Evolutionary conservation across 345 rosid species (phyloP).

Genomic region (Ricinus communis): DNA sequence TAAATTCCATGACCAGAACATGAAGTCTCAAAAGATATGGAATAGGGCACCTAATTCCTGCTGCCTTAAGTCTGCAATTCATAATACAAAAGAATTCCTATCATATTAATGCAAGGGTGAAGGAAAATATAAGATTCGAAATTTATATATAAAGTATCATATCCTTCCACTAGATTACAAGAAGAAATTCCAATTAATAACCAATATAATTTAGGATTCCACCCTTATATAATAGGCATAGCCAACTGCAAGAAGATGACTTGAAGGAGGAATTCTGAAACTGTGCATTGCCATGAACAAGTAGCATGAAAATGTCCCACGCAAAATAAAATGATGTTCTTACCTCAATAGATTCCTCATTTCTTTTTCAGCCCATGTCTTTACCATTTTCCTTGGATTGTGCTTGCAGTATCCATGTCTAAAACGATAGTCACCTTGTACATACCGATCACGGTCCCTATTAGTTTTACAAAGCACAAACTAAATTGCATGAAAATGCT

Average conservation of each 20-base stretch:
- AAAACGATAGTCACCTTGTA: slow-evolving; percentile 95
- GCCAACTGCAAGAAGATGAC: neutral
- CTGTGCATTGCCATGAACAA: neutral
- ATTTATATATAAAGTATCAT: neutral
- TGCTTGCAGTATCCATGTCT: slow-evolving; percentile 92
- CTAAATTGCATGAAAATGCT: slow-evolving; percentile 3
- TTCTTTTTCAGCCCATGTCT: slow-evolving; percentile 99
- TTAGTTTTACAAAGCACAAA: neutral
- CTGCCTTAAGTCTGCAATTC: slow-evolving; percentile 72
- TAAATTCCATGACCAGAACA: slow-evolving; percentile 97
- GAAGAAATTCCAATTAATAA: neutral
- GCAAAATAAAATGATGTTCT: slow-evolving; percentile 2
- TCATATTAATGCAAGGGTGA: neutral
- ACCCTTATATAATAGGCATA: neutral
- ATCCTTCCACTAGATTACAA: neutral
- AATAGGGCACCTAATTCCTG: slow-evolving; percentile 90
- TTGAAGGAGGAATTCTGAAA: neutral
- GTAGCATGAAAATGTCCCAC: neutral
- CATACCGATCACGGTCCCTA: slow-evolving; percentile 96
- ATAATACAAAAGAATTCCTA: slow-evolving; percentile 5
- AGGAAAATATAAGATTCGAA: neutral
- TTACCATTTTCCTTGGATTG: slow-evolving; percentile 97
- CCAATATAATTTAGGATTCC: neutral
- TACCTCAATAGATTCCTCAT: slow-evolving; percentile 93
- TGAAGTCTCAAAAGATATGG: slow-evolving; percentile 76